Base-by-base conservation (phyloP, 768 basidiomycete species). In the Termitomyces sp. region DNA sequence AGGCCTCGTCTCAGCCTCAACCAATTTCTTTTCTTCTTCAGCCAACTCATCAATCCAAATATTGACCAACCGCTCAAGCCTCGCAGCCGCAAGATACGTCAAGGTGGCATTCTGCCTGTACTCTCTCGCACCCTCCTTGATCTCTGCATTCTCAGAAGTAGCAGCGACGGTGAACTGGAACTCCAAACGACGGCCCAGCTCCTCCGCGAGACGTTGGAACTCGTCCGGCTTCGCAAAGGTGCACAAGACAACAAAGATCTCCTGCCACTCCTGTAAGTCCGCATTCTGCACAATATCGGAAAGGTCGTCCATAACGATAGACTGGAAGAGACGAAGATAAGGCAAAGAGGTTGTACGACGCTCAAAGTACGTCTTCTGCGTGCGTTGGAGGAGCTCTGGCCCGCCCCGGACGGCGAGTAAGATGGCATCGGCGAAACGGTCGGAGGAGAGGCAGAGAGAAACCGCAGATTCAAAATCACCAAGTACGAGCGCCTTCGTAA, bases 381-480 rank as follows among this genome's bases (percentile, higher is more conserved):
- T 96, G 51, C 83, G 85, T 35, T 85, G 82, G 33, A 99, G 76
- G 16, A 98, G 84, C 29, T 92, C 93, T 0, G 87, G 80, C 0
- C 94, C 94, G 16, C 95, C 96, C 58, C 89, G 88, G 16, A 90
- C 94, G 29, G 97, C 93, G 12, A 98, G 83, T 12, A 99, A 78
- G 49, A 98, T 89, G 0, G 97, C 97, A 64, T 99, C 97, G 1
- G 97, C 95, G 63, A 85, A 98, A 29, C 95, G 83, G 48, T 94
- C 89, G 0, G 87, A 82, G 0, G 92, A 89, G 15, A 98, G 78
- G 68, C 95, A 97, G 2, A 98, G 77, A 2, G 89, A 85, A 16
- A 98, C 97, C 1, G 97, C 96, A 15, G 86, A 88, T 62, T 84
- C 81, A 59, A 98, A 98, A 68, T 99, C 95, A n/a, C 97, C 96